phyloP scores from a whole-genome alignment of 768 basidiomycete species.

The Mycena alexandri region DNA sequence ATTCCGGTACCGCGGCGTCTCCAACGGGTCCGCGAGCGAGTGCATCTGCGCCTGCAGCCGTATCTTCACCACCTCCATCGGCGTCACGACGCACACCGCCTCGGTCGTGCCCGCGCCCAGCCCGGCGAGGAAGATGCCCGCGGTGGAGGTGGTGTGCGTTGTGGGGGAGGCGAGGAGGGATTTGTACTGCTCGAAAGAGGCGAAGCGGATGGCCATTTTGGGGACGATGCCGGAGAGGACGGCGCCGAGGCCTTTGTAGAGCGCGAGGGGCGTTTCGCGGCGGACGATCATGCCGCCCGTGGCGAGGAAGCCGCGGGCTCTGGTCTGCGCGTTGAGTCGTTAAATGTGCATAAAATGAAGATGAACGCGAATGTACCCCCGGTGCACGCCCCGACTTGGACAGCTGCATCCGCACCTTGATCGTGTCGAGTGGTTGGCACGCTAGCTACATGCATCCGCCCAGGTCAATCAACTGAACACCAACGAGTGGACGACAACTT shows the following conservation, averaged over 20 bases:
- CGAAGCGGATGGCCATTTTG: constrained; percentile 99
- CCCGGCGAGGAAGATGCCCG: constrained; percentile 92
- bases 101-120: constrained; percentile 96
- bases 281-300: constrained; percentile 90
- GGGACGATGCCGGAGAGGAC: constrained; percentile 97
- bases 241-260: constrained; percentile 98
- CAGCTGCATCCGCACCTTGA: constrained; percentile 99
- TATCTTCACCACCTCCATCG: constrained; percentile 99
- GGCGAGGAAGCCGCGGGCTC: constrained; percentile 91
- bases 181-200: constrained; percentile 97
- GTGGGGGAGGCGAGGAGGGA: constrained; percentile 77
- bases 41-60: constrained; percentile 97
- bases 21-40: constrained; percentile 95
- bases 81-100: constrained; percentile 94
- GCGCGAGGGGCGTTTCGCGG: constrained; percentile 92
- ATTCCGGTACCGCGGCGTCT: constrained; percentile 94
- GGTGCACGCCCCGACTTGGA: constrained; percentile 81
- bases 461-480: too few species aligned
- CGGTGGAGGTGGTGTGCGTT: constrained; percentile 84
- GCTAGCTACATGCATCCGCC: constrained; percentile 59
- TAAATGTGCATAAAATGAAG: constrained; percentile 17
- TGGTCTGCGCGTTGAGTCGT: constrained; percentile 71
- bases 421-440: constrained; percentile 97
- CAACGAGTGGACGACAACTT: constrained; percentile 43
- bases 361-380: constrained; percentile 73